These are phyloP conservation scores for Nemania abortiva DNA, from an alignment of 2,329 filamentous ascomycete genomes.

Conservation along the genomic window DNA sequence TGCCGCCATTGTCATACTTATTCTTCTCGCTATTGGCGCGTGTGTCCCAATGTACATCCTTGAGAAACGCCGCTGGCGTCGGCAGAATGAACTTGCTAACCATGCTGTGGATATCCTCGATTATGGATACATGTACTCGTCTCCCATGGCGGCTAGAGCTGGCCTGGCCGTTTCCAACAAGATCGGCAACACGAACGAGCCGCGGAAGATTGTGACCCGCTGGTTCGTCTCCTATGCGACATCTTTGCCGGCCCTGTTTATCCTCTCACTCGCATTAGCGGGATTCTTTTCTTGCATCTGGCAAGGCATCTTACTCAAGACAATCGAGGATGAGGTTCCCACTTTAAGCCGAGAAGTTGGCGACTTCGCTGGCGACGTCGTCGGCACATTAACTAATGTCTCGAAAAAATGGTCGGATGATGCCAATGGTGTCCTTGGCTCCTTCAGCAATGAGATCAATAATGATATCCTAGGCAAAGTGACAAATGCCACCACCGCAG, in stretches of 20 bases:
- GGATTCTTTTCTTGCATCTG: constrained; percentile 86
- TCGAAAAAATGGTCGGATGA: constrained; percentile 81
- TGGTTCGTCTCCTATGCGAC: constrained; percentile 93
- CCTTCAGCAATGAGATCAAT: constrained; percentile 84
- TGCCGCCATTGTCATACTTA: constrained; percentile 80
- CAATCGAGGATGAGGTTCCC: constrained; percentile 81
- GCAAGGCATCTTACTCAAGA: constrained; percentile 81
- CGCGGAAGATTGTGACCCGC: constrained; percentile 76
- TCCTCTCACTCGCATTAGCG: constrained; percentile 83
- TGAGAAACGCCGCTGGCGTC: constrained; percentile 82
- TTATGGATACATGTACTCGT: constrained; percentile 86
- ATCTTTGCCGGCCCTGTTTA: constrained; percentile 84
- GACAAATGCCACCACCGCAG: constrained; percentile 80
- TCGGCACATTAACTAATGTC: constrained; percentile 76
- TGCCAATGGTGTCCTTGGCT: constrained; percentile 78
- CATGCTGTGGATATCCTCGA: constrained; percentile 84
- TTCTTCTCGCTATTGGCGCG: constrained; percentile 76
- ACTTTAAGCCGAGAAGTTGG: constrained; percentile 80
- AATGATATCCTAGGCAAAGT: constrained; percentile 88
- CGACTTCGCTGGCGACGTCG: constrained; percentile 82
- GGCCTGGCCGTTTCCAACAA: constrained; percentile 78
- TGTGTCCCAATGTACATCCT: constrained; percentile 84
- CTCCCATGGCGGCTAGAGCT: constrained; percentile 78
- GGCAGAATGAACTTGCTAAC: constrained; percentile 76
- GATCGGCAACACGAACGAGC: constrained; percentile 64